phyloP scores from a whole-genome alignment of 306 rosid species.

The Inga oerstediana region DNA sequence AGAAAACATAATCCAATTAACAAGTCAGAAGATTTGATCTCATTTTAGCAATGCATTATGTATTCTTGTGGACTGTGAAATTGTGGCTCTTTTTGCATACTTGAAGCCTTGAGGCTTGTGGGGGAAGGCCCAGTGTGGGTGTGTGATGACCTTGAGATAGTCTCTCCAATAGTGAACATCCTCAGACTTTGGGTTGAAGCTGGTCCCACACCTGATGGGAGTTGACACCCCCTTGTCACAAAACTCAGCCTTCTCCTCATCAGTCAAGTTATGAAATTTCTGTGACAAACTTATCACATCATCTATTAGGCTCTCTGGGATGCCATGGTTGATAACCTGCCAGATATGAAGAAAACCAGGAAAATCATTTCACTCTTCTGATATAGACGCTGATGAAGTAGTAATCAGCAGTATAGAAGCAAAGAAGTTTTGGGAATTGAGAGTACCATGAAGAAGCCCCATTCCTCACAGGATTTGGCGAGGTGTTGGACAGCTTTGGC shows the following conservation, averaged over 20 bases:
- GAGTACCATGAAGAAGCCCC: slow-evolving; percentile 51
- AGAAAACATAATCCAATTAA: neutral
- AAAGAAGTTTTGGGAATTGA: neutral
- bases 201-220: slow-evolving; percentile 54
- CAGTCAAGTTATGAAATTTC: slow-evolving; percentile 1
- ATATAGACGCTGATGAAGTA: neutral
- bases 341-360: neutral
- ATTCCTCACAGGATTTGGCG: slow-evolving; percentile 44
- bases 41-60: neutral
- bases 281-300: neutral
- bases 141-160: slow-evolving; percentile 55
- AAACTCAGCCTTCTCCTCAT: slow-evolving; percentile 49
- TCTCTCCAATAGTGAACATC: slow-evolving; percentile 59
- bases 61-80: neutral
- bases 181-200: slow-evolving; percentile 44
- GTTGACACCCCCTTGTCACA: slow-evolving; percentile 36
- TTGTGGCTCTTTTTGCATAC: slow-evolving; percentile 26
- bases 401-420: too few species aligned
- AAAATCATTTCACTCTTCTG: neutral
- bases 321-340: slow-evolving; percentile 22
- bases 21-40: neutral
- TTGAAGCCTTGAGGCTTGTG: slow-evolving; percentile 57
- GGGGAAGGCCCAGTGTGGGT: slow-evolving; percentile 61
- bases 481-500: slow-evolving; percentile 38
- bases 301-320: neutral